Evolutionary conservation across 805 yeast species (phyloP), one percentile per base, ranked within the genome.

Genomic region (Wickerhamomyces kurtzmanii): DNA sequence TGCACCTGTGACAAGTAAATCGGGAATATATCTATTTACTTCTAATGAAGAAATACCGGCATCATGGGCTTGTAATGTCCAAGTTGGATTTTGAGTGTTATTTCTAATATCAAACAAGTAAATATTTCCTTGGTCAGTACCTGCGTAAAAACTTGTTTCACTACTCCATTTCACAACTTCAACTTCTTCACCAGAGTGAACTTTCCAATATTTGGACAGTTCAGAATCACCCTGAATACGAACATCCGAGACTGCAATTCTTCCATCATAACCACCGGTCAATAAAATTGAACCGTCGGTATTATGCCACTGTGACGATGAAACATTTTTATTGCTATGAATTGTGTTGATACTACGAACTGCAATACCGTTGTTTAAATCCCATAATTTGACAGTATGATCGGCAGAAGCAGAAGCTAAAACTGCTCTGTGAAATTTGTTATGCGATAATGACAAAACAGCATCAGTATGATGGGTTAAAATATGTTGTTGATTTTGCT

Each of bases 31-130:
- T 15, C 51, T 49, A 56, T 84, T 87, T 20, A 77, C 67, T 40
- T 78, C 79, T 40, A 91, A 66, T 3, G 89, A 65, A 5, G 96
- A 79, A 36, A 91, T 79, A 36, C 94, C 96, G 3, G 94, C 71
- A 57, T 91, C 97, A 52, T 91, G 98, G 3, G 97, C 97, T 54
- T 91, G 95, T 42, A 91, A 64, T 3, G 94, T 84, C 98, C 98
- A 91, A 18, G 89, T 45, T 12, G 96, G 87, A 38, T 67, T 68
- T 32, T 64, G 59, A 25, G 65, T 67, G 21, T 64, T 70, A 28
- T 58, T 59, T 52, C 95, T 73, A 24, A 84, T 79, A 53, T 89
- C 98, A 45, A 80, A 89, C 36, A 89, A 79, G 59, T 84, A 84
- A 15, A 91, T 72, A 45, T 75, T 75, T 51, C 98, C 98, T 38